Evolutionary conservation across 495 filamentous ascomycete genomes (phyloP).

Genomic region (Margaritispora aquatica): DNA sequence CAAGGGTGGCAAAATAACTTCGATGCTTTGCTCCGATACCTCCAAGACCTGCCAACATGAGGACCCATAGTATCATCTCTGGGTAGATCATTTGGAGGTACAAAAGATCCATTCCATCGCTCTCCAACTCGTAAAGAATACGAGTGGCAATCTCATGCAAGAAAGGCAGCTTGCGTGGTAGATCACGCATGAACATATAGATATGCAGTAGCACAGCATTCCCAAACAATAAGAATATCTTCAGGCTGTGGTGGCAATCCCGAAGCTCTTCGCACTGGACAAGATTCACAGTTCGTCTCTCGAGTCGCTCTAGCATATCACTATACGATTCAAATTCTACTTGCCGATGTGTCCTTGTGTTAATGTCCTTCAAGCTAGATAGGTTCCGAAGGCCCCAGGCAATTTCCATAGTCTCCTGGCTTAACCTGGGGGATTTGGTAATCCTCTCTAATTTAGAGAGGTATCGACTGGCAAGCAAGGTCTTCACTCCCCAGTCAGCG

Average conservation of each 20-base stretch:
- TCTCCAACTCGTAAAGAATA: not conserved
- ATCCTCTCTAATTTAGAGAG: not conserved
- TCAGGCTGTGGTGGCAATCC: not conserved
- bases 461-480: not conserved
- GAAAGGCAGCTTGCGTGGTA: conserved; percentile 1
- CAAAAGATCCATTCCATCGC: not conserved
- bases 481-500: not conserved
- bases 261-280: not conserved
- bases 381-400: conserved; percentile 1
- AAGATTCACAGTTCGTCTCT: not conserved
- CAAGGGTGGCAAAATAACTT: not conserved
- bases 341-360: not conserved
- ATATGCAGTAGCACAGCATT: conserved; percentile 4
- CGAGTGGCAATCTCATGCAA: not conserved
- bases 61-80: conserved; percentile 9
- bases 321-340: conserved; percentile 3
- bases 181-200: conserved; percentile 9
- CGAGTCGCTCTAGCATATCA: not conserved
- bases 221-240: conserved; percentile 1
- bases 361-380: conserved; percentile 1
- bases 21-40: not conserved
- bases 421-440: not conserved
- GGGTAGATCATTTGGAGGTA: not conserved
- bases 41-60: conserved; percentile 5
- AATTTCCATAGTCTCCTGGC: not conserved